These are phyloP conservation scores for Gomphus bonarii DNA, from an alignment of 1,284 basidiomycete species.

Conservation along the genomic window DNA sequence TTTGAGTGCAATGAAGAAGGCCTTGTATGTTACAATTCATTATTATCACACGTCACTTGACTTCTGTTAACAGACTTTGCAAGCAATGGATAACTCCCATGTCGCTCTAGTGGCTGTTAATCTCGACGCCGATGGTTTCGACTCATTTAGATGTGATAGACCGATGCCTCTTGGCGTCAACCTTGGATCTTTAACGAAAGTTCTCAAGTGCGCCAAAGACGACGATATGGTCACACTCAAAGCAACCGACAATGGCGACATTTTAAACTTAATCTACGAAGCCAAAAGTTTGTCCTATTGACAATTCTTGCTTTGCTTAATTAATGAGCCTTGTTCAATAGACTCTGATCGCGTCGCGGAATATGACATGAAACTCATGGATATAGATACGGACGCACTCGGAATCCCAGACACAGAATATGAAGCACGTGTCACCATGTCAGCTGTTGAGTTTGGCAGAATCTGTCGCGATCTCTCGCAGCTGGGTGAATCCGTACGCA, in stretches of 20 bases:
- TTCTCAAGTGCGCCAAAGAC: conserved; percentile 95
- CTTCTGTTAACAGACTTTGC: conserved; percentile 49
- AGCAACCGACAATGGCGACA: conserved; percentile 86
- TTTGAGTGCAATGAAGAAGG: conserved; percentile 97
- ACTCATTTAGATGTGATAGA: conserved; percentile 89
- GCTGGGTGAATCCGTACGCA: conserved; percentile 91
- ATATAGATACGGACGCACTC: conserved; percentile 93
- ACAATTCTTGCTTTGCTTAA: conserved; percentile 5
- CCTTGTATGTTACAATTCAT: conserved; percentile 48
- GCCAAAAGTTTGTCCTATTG: conserved; percentile 60
- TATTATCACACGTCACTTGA: neutral
- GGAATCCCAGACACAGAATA: conserved; percentile 99
- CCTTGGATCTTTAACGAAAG: conserved; percentile 85
- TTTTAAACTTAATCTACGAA: conserved; percentile 86
- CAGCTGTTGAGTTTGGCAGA: conserved; percentile 79
- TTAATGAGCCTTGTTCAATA: conserved; percentile 23
- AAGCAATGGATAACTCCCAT: conserved; percentile 99
- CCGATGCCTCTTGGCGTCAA: conserved; percentile 93
- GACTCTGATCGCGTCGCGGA: conserved; percentile 93
- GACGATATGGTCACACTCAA: conserved; percentile 91
- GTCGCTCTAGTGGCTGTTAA: conserved; percentile 90
- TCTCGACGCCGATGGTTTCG: conserved; percentile 71
- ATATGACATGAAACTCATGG: conserved; percentile 99
- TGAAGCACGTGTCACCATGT: conserved; percentile 88
- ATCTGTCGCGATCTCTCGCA: conserved; percentile 92